These are phyloP conservation scores for Scedosporium minutisporum DNA, from an alignment of 2,329 filamentous ascomycete species.

Conservation along the genomic window DNA sequence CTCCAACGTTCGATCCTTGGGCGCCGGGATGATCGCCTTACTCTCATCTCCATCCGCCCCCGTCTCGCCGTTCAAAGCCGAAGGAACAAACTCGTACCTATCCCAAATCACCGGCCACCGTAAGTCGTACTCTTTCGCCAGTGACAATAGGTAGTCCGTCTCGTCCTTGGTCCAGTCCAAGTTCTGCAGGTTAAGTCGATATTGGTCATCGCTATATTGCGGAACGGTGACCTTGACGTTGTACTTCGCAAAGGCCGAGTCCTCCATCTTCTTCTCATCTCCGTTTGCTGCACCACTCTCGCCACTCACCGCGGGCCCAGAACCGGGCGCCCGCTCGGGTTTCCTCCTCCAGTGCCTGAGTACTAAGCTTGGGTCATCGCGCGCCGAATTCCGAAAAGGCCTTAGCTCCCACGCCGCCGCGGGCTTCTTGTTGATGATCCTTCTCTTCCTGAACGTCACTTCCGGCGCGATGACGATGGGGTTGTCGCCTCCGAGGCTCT, in stretches of 20 bases:
- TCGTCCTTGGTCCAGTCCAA: conserved; percentile 84
- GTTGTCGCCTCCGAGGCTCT: conserved; percentile 56
- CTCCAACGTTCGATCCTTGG: conserved; percentile 63
- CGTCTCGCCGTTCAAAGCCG: conserved; percentile 33
- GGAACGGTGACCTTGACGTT: conserved; percentile 73
- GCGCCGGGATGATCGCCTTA: conserved; percentile 44
- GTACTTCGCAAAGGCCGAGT: conserved; percentile 72
- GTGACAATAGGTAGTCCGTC: conserved; percentile 77
- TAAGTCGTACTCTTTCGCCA: conserved; percentile 71
- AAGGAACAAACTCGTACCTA: conserved; percentile 67
- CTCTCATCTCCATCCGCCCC: conserved; percentile 35
- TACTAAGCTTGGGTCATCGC: conserved; percentile 55
- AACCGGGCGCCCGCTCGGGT: conserved; percentile 28
- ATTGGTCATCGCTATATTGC: conserved; percentile 79
- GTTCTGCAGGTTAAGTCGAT: conserved; percentile 62
- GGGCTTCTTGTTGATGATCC: conserved; percentile 44
- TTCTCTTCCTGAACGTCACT: conserved; percentile 45
- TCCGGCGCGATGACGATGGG: conserved; percentile 58
- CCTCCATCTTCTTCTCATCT: conserved; percentile 31
- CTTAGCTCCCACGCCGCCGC: conserved; percentile 56
- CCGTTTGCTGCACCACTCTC: conserved; percentile 27
- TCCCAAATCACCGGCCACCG: conserved; percentile 90
- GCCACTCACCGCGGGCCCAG: conserved; percentile 19
- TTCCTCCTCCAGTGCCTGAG: conserved; percentile 75
- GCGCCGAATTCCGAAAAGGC: conserved; percentile 69